Evolutionary conservation across 495 filamentous ascomycete genomes (phyloP), one percentile per base, ranked within the genome.

Genomic region (Ramalina peruviana): DNA sequence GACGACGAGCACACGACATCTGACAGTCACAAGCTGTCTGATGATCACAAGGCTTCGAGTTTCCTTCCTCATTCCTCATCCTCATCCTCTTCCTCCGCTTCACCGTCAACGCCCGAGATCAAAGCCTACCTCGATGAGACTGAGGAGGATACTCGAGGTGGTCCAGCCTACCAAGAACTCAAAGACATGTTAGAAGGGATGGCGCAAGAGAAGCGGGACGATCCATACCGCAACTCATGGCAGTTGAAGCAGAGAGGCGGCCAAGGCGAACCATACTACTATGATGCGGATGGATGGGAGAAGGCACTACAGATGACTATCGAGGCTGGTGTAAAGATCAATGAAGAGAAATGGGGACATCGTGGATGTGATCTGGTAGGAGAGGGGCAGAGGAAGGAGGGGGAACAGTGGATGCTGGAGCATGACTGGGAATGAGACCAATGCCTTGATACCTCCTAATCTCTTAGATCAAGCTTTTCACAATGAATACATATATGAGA

Each of bases 281-380:
- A 79, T 48, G 67, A 75, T 40, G 54, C 69, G 0, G 66, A 59
- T 11, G 78, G 76, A 0, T 73, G 80, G 49, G 70, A 74, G 17
- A 66, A 65, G 38, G 75, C 69, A 36, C 58, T 80, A 20, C 57
- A 66, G 10, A 64, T 78, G 54, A 65, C 72, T 30, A 78, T 75
- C 10, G 69, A 77, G 43, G 58, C 67, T 17, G 78, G 78, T 0
- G 59, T 65, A 45, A 61, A 62, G n/a, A 61, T 82, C 0, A 77
- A 67, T 51, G 66, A 65, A 1, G 64, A 70, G 49, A 81, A 81
- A 54, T 81, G 78, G 77, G 78, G 76, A 10, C 73, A 77, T 53
- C 56, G 62, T 5, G 68, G 71, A 23, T 81, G 77, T 55, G 65
- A 77, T 52, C 56, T 80, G 42, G 49, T 59, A 11, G 53, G 52